Percentiles rank a stretch among this genome's conserved stretches.
Conservation (phyloP, 1,284 basidiomycete species). For the Porodaedalea pini region DNA sequence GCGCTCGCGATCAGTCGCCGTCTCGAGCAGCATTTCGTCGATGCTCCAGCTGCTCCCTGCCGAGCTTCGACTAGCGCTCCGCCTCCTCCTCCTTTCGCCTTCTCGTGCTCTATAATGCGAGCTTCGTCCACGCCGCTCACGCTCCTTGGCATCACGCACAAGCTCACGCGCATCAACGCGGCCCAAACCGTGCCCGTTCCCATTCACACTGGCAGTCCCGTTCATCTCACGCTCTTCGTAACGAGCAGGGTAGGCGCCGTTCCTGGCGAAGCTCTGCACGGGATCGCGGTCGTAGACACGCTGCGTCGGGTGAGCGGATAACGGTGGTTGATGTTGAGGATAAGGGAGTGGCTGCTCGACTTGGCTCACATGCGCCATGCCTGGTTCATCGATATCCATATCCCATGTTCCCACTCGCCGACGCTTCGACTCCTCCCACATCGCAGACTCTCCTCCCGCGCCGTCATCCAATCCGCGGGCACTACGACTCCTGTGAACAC, state of each 20-base stretch:
- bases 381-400: slow-evolving; percentile 9
- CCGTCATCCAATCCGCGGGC: slow-evolving; percentile 1
- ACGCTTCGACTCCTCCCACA: slow-evolving; percentile 12
- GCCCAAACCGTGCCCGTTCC: slow-evolving; percentile 6
- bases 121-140: slow-evolving; percentile 1
- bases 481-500: slow-evolving; percentile 5
- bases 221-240: not conserved
- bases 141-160: slow-evolving; percentile 13
- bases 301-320: slow-evolving; percentile 5
- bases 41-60: slow-evolving; percentile 36
- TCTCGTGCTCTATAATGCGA: slow-evolving; percentile 5
- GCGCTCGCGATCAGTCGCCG: slow-evolving; percentile 35
- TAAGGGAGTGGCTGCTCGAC: not conserved
- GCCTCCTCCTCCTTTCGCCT: slow-evolving; percentile 7
- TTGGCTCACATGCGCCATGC: not conserved
- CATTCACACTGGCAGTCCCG: not conserved
- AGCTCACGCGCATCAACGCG: slow-evolving; percentile 12
- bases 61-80: slow-evolving; percentile 25
- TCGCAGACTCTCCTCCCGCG: not conserved
- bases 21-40: slow-evolving; percentile 62
- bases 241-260: not conserved
- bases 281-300: not conserved
- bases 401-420: slow-evolving; percentile 10
- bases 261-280: not conserved
- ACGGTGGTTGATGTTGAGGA: slow-evolving; percentile 1